phyloP scores from a whole-genome alignment of 1,139 yeast species.

The Kodamaea fungicola region DNA sequence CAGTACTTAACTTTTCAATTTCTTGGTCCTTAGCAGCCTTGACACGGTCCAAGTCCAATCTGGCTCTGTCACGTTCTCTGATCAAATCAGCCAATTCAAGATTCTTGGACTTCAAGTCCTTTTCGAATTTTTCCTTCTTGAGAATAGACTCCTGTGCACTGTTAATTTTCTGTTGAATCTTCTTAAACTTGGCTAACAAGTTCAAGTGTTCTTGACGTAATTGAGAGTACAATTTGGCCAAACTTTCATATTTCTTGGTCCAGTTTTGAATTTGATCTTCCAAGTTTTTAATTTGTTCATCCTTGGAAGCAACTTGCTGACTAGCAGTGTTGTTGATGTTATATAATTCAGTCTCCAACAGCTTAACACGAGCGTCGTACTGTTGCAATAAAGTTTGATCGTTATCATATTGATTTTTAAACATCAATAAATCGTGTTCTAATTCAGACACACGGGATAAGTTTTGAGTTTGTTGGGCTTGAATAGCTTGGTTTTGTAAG shows the following conservation, averaged over 20 bases:
- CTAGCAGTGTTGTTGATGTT: conserved; percentile 64
- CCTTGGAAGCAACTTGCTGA: conserved; percentile 74
- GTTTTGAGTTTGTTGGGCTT: conserved; percentile 59
- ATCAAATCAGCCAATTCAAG: conserved; percentile 86
- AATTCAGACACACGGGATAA: conserved; percentile 79
- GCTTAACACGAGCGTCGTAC: conserved; percentile 82
- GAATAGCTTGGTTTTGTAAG: conserved; percentile 50
- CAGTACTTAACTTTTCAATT: conserved; percentile 64
- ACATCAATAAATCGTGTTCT: conserved; percentile 73
- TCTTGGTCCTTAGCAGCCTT: conserved; percentile 67
- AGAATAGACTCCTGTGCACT: conserved; percentile 91
- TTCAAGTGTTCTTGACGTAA: conserved; percentile 89
- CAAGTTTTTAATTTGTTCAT: conserved; percentile 63
- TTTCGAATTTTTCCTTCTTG: conserved; percentile 78
- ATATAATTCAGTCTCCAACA: conserved; percentile 70
- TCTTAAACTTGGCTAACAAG: conserved; percentile 73
- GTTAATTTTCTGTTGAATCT: conserved; percentile 83
- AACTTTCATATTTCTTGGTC: conserved; percentile 84
- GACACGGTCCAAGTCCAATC: conserved; percentile 74
- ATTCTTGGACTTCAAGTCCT: conserved; percentile 81
- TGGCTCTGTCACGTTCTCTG: conserved; percentile 85
- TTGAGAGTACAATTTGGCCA: conserved; percentile 88
- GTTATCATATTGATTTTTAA: conserved; percentile 81
- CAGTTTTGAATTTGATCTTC: conserved; percentile 78
- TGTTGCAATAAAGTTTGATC: conserved; percentile 83